Evolutionary conservation across 2,329 filamentous ascomycete genomes (phyloP), one percentile per base, ranked within the genome.

Genomic region (Moelleriella libera): DNA sequence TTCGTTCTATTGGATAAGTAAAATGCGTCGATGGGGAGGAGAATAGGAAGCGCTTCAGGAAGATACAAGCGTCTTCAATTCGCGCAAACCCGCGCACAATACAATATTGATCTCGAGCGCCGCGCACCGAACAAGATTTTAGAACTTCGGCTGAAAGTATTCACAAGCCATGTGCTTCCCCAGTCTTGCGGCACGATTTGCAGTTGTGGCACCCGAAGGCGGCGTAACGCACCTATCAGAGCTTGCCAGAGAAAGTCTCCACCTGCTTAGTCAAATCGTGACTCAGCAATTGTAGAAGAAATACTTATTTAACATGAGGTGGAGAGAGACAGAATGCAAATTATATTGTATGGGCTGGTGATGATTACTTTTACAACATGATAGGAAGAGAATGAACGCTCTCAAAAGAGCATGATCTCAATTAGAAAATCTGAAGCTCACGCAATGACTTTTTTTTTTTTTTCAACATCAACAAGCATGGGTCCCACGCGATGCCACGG

Each of bases 351-450:
- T 63, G 62, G 69, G 76, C 75, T 78, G 49, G 62, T 81, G 77
- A 81, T 80, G 77, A 80, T 76, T 65, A 51, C 45, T 46, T 46
- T 61, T 69, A 67, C 68, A 70, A 67, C 59, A 77, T 77, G 73
- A 81, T 81, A 81, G 77, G 77, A 81, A 81, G 77, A 81, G 76
- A 74, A 69, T 80, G 75, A 80, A 74, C 68, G 71, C 68, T 72
- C 63, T 64, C 29, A 11, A 43, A n/a, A 30, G 29, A 37, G 34
- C 34, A 37, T 37, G 34, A 37, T 37, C 34, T 37, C 34, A 37
- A 37, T 8, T 37, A 2, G 8, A 37, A 3, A 37, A 37, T 37
- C 34, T 37, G 34, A 37, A 37, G 34, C 34, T 5, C 34, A 37
- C 8, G 21, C 21, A 21, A 21, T 3, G 21, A n/a, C 63, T 64